These are phyloP conservation scores for Coemansia sp. DNA, from an alignment of 192 early-diverging fungal species.

Conservation along the genomic window DNA sequence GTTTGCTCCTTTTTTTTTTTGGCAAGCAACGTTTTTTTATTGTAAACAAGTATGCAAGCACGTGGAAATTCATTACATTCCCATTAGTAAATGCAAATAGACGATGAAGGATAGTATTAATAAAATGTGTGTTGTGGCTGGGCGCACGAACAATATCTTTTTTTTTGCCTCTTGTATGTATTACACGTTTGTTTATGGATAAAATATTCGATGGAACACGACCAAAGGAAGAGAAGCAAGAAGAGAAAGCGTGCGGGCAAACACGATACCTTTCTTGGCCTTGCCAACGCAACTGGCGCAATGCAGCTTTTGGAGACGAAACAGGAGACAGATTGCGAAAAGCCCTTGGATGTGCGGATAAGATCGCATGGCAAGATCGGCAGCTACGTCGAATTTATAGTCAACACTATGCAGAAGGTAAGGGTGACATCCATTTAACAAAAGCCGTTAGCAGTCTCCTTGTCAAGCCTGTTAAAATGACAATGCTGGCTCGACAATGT, in stretches of 20 bases:
- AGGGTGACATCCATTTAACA: neutral
- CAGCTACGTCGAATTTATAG: conserved; percentile 27
- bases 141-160: neutral
- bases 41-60: neutral
- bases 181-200: neutral
- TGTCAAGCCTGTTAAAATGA: neutral
- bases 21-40: too few species aligned
- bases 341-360: conserved; percentile 31
- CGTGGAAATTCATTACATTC: neutral
- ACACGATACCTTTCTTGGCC: neutral
- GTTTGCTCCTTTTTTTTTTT: too few species aligned
- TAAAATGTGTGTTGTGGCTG: too few species aligned
- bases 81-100: neutral
- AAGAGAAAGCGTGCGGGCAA: neutral
- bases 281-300: neutral
- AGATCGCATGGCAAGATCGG: conserved; percentile 46
- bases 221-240: neutral
- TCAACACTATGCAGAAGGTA: conserved; percentile 10
- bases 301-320: neutral
- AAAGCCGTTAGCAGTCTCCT: too few species aligned
- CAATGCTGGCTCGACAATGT: neutral
- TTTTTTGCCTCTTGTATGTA: neutral
- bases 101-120: neutral
- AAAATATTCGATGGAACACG: neutral
- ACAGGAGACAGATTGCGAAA: neutral